phyloP scores from a whole-genome alignment of 495 filamentous ascomycete species.

The Neurospora sp. region DNA sequence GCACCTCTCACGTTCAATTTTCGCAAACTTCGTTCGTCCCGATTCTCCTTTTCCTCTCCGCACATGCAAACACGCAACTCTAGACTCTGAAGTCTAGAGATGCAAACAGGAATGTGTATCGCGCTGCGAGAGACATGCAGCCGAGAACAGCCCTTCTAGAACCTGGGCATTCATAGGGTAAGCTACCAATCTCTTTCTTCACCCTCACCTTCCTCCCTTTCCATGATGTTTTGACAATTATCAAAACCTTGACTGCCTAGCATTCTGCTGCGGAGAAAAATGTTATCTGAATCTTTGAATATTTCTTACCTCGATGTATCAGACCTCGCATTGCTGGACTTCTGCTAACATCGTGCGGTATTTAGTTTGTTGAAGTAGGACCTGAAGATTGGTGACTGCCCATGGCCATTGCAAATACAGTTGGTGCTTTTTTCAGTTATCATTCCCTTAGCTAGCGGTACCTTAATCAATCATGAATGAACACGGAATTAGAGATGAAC shows the following conservation, averaged over 20 bases:
- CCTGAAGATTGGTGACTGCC: background rate
- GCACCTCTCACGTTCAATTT: background rate
- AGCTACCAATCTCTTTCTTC: background rate
- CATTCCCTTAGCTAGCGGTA: background rate
- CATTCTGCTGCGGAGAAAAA: constrained; percentile 16
- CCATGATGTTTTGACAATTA: constrained; percentile 18
- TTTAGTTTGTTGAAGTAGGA: background rate
- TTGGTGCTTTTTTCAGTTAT: background rate
- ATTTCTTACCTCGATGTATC: background rate
- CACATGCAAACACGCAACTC: background rate
- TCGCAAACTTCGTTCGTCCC: background rate
- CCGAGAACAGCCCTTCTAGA: background rate
- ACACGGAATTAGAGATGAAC: background rate
- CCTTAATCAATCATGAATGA: background rate
- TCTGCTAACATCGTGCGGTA: background rate
- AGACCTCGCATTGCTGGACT: background rate
- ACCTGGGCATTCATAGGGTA: background rate
- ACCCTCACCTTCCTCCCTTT: background rate
- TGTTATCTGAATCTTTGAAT: constrained; percentile 2
- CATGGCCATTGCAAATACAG: background rate
- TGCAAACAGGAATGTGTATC: background rate
- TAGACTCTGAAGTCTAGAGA: background rate
- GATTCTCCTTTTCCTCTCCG: background rate
- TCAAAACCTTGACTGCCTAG: constrained; percentile 31
- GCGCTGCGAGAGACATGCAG: background rate